Conservation (phyloP, 441 rosid genomes). For the Bruguiera hainesii region DNA sequence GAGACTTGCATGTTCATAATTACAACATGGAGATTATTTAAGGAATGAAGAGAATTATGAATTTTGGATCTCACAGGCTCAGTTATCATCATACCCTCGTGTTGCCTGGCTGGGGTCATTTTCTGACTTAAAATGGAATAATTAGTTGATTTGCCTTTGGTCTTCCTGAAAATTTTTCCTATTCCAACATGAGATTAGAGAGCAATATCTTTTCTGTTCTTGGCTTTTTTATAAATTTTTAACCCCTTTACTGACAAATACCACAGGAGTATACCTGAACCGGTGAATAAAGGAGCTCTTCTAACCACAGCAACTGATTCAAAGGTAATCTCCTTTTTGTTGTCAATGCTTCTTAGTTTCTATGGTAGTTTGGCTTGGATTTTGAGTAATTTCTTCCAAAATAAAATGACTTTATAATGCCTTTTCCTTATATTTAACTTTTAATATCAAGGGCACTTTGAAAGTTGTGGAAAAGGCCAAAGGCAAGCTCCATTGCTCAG, state of each 20-base stretch:
- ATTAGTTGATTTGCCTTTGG: neutral
- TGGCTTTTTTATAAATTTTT: neutral
- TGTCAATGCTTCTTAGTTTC: neutral
- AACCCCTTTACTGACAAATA: constrained; percentile 11
- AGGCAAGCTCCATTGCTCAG: constrained; percentile 32
- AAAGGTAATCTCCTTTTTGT: constrained; percentile 39
- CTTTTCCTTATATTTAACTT: constrained; percentile 14
- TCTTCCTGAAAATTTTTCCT: neutral
- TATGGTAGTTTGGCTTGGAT: neutral
- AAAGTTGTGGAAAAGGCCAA: constrained; percentile 36
- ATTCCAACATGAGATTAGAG: too few species aligned
- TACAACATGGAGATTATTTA: neutral
- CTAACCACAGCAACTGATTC: constrained; percentile 30
- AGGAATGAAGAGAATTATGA: neutral
- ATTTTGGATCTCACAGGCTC: neutral
- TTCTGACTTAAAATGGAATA: neutral
- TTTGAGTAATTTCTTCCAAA: constrained; percentile 5
- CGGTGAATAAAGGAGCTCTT: constrained; percentile 26
- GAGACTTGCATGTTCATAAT: neutral
- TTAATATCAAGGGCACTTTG: constrained; percentile 34
- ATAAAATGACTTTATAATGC: constrained; percentile 7
- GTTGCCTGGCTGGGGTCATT: neutral
- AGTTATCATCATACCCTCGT: neutral
- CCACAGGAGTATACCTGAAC: constrained; percentile 38
- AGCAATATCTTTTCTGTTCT: neutral